Evolutionary conservation across 2,329 filamentous ascomycete species (phyloP).

Genomic region (Dothiorella sarmentorum): DNA sequence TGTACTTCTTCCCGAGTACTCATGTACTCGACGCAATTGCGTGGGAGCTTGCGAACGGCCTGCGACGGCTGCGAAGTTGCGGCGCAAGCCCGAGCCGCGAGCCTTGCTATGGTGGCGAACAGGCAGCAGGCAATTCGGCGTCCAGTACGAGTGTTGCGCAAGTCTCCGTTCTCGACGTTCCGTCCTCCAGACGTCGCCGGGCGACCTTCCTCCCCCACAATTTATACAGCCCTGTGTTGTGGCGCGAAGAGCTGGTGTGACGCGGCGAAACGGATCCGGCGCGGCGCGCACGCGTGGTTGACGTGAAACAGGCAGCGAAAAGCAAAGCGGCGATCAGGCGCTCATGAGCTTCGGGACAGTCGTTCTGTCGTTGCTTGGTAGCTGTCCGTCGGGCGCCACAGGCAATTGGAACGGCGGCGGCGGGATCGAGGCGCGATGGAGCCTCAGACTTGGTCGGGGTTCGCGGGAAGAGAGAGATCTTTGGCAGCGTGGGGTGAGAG

Average conservation of each 20-base stretch:
- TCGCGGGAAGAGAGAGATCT: background rate
- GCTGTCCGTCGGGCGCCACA: background rate
- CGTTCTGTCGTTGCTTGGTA: background rate
- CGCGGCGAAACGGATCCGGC: background rate
- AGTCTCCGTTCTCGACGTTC: background rate
- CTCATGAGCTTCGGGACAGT: background rate
- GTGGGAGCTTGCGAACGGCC: background rate
- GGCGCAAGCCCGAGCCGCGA: background rate
- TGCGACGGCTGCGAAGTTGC: background rate
- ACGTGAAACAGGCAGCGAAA: conserved; percentile 6
- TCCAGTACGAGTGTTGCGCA: background rate
- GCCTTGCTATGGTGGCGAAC: background rate
- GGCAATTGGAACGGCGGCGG: conserved; percentile 5
- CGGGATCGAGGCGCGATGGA: background rate
- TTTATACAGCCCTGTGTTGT: background rate
- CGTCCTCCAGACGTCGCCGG: background rate
- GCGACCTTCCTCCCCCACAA: conserved; percentile 1
- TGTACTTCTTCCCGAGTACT: background rate
- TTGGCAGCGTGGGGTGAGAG: background rate
- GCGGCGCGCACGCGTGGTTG: conserved; percentile 1
- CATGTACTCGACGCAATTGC: background rate
- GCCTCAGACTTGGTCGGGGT: background rate
- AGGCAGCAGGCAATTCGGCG: background rate
- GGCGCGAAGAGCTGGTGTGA: background rate
- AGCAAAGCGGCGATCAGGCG: background rate